Evolutionary conservation across 306 rosid genomes (phyloP), one percentile per base, ranked within the genome.

Genomic region (Inga laurina): DNA sequence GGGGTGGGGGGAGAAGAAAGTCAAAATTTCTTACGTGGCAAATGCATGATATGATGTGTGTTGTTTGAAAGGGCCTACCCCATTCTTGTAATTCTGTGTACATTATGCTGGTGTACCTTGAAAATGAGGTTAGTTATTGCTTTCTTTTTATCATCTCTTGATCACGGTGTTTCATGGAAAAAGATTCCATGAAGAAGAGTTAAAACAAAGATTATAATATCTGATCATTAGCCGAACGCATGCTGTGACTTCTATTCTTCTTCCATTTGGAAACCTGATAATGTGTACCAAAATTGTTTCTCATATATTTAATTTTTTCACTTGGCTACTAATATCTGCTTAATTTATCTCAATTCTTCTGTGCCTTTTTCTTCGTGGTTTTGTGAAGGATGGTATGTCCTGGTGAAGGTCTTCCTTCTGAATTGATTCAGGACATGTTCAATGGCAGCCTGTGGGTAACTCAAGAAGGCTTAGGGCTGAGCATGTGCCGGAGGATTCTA

Each of bases 371-470:
- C 10, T 43, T 24, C 83, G 71, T 1, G 79, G 71, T 30, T 30
- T 65, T 81, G 77, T 84, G 86, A 91, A 94, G 98, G 93, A 89
- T 97, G 83, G 97, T 88, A 70, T 94, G 97, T 90, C 98, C 99
- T 4, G 99, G 99, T 57, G 95, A 97, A 85, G 99, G 99, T 85
- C 91, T 97, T 79, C 98, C 99, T 5, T 83, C 97, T 56, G 97
- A 92, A 64, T 77, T 92, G 91, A 81, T 97, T 86, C 97, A 94
- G 75, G 99, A 97, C 89, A 94, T 97, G 99, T 94, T 94, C 82
- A 97, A 94, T 57, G 88, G 87, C 85, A 90, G 91, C 76, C 82
- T 79, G 67, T 94, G 99, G 97, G 85, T 70, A 90, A 94, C 91
- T 86, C 95, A 88, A 82, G 99, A 94, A 83, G 99, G 99, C 46